Conservation (phyloP, 164 flowering plant species). For the Malania oleifera region DNA sequence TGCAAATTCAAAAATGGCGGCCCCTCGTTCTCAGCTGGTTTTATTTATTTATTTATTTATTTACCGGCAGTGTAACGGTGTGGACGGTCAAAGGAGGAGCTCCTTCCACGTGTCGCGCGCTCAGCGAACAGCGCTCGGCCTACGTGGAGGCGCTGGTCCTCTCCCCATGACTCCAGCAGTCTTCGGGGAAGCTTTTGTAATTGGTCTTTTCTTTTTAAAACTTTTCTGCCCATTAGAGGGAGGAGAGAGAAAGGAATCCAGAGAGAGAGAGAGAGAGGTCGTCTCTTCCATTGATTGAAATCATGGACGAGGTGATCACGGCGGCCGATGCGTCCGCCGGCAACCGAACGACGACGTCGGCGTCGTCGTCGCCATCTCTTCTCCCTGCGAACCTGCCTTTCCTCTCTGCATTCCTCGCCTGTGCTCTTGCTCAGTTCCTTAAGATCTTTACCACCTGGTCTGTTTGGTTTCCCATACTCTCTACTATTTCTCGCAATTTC, state of each 20-base stretch:
- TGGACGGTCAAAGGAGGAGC: no score
- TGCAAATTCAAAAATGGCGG: no score
- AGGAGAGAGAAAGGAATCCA: background rate
- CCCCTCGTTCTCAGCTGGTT: no score
- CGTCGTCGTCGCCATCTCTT: conserved; percentile 13
- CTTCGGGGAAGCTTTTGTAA: no score
- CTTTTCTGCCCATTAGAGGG: background rate
- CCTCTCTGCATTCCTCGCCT: conserved; percentile 51
- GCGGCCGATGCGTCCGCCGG: conserved; percentile 19
- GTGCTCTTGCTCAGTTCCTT: conserved; percentile 53
- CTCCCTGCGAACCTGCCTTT: conserved; percentile 43
- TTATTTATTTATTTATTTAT: no score
- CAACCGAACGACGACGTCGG: conserved; percentile 12
- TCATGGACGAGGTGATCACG: conserved; percentile 31
- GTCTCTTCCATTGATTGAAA: background rate
- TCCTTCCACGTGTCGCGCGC: no score
- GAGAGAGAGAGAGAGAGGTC: background rate
- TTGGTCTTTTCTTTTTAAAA: no score
- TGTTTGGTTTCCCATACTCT: background rate
- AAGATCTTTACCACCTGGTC: conserved; percentile 59
- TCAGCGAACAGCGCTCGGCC: no score
- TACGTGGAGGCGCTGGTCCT: no score
- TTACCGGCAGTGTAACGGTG: no score
- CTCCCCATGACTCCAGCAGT: no score
- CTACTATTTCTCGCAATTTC: background rate